Base-by-base conservation (phyloP, 805 yeast genomes). In the Candida boleticola region DNA sequence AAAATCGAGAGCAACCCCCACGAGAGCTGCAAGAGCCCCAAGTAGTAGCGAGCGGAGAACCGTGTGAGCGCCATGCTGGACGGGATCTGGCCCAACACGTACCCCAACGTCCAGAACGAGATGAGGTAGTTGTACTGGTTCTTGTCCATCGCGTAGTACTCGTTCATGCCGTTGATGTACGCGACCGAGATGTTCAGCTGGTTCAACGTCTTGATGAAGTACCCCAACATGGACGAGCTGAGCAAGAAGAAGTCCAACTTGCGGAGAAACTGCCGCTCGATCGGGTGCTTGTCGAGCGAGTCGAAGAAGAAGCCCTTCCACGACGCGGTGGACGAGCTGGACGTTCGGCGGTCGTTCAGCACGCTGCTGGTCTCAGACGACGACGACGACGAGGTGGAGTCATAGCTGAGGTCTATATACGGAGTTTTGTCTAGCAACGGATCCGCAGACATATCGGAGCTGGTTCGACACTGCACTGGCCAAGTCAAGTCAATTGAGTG, bases 211-310 rank as follows among this genome's bases (percentile, higher is more conserved):
- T 68, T 69, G 49, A 67, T 61, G 47, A 67, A 68, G 50, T 68
- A 69, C 2, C 76, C 76, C 41, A 78, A 56, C 49, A 78, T 71
- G 0, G 81, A 66, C 49, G 75, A 76, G 29, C 66, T 61, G 14
- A 78, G 68, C 40, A 82, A 60, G 16, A 77, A 48, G 4, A 77
- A 39, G 49, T 83, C 89, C 25, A 82, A 55, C 54, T 83, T 83
- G 13, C 80, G 54, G 29, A 66, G 44, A 29, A 80, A 57, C 21
- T 59, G 63, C 37, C 71, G 68, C 44, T 71, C 76, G 3, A 46
- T 71, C 1, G 71, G 65, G 36, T 60, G 58, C 41, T 71, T 68
- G 42, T 68, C 71, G 6, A 36, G 30, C 10, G 59, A 51, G 45
- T 63, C 68, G 57, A 60, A 52, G 21, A 60, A 38, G 34, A 38